Evolutionary conservation across 2,329 filamentous ascomycete species (phyloP), one percentile per base, ranked within the genome.

Genomic region (Ascochyta viciae-villosae): DNA sequence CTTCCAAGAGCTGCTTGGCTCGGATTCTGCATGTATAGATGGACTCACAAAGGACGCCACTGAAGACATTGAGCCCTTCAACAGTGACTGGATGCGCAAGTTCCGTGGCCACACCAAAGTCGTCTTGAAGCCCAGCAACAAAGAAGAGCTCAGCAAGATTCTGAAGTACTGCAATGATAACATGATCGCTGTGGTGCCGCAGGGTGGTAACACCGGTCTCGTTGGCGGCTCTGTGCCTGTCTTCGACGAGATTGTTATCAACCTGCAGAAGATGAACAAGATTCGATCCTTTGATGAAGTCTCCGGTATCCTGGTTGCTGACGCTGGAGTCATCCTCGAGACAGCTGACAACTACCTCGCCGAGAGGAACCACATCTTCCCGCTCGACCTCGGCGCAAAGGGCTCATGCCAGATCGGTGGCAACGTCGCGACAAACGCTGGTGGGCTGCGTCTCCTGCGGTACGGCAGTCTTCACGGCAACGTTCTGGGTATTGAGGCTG

Each of bases 41-140:
- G 91, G 91, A 46, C 84, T 96, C 50, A 91, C 87, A 3, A 77
- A 86, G 64, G 87, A 93, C 76, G 87, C 87, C 13, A 80, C 83
- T 2, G 90, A 91, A 67, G 95, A 98, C 73, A 83, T 98, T 63
- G 91, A 95, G 74, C 85, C 90, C 7, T 99, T 92, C 83, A 99
- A 99, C 78, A 87, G 88, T 73, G 95, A 99, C 79, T 99, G 96
- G 95, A 97, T 99, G 93, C 89, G 91, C 77, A 99, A 99, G 80
- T 99, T 96, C 81, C 88, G 91, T 58, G 96, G 95, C 27, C 92
- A 97, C 77, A 87, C 91, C 58, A 87, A 88, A 71, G 81, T 99
- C 24, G 92, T 98, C 4, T 80, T 99, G 60, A 96, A 92, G 78
- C 95, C 95, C 10, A 85, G 84, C 47, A 89, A 86, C 15, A 94